Evolutionary conservation across 148 eudicot genomes (phyloP).

Genomic region (Cornus controversa): DNA sequence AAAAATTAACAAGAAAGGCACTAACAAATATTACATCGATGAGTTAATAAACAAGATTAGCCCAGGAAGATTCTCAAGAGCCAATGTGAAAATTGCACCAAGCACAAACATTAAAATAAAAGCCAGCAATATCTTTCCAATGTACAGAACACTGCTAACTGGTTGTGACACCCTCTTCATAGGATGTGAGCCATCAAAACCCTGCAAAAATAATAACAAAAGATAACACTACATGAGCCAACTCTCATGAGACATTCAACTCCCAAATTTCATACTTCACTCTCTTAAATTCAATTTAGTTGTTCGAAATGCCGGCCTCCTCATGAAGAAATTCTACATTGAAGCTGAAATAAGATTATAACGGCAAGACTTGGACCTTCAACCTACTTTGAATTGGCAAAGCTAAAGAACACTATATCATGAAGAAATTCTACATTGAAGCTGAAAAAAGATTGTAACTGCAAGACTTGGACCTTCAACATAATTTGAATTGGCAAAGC

Average conservation of each 20-base stretch:
- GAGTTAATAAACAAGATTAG: slow-evolving; percentile 48
- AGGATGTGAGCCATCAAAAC: slow-evolving; percentile 14
- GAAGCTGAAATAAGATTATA: neutral
- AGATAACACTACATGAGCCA: neutral
- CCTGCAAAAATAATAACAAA: slow-evolving; percentile 43
- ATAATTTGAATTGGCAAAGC: neutral
- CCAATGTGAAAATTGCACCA: slow-evolving; percentile 57
- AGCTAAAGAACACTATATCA: too few species aligned
- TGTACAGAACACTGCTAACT: slow-evolving; percentile 29
- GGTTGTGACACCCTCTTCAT: slow-evolving; percentile 26
- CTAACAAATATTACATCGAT: slow-evolving; percentile 24
- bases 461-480: neutral
- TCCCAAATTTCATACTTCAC: neutral
- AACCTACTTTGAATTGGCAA: neutral
- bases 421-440: too few species aligned
- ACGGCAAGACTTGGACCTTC: neutral
- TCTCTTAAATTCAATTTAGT: neutral
- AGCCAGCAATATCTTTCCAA: slow-evolving; percentile 70
- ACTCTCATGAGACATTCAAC: neutral
- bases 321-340: too few species aligned
- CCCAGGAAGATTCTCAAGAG: slow-evolving; percentile 70
- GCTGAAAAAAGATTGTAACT: neutral
- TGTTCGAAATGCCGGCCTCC: too few species aligned
- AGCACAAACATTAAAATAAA: slow-evolving; percentile 58
- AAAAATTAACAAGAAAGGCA: neutral